These are phyloP conservation scores for Capsicum rhomboideum DNA, from an alignment of 257 asterid species.

Conservation along the genomic window DNA sequence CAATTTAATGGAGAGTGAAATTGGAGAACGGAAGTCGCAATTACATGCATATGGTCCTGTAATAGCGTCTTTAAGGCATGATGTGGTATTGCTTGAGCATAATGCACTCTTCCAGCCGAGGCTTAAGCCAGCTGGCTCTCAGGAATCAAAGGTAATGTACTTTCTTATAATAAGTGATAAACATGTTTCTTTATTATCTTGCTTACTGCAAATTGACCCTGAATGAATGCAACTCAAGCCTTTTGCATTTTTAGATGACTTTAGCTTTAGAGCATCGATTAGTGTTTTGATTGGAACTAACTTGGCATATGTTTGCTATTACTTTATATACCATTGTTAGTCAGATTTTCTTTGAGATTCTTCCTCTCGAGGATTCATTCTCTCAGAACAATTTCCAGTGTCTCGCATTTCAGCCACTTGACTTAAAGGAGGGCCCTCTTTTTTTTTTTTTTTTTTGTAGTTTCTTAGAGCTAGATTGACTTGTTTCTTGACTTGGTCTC, in stretches of 20 bases:
- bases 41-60: slow-evolving; percentile 52
- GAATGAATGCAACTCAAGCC: not conserved
- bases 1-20: slow-evolving; percentile 47
- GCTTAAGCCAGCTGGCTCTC: slow-evolving; percentile 17
- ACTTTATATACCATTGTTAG: not conserved
- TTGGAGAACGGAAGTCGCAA: slow-evolving; percentile 40
- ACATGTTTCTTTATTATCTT: not conserved
- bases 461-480: not conserved
- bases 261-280: not conserved
- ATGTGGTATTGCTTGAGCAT: slow-evolving; percentile 54
- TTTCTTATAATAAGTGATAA: not conserved
- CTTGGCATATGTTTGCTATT: not conserved
- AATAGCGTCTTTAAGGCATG: slow-evolving; percentile 47
- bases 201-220: not conserved
- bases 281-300: not conserved
- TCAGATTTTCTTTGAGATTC: not conserved
- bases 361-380: not conserved
- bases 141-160: slow-evolving; percentile 50
- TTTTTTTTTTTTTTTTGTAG: too few species aligned
- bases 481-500: not conserved
- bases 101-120: slow-evolving; percentile 43
- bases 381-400: not conserved
- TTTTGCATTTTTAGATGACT: not conserved
- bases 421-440: too few species aligned
- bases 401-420: too few species aligned